Evolutionary conservation across 208 protist genomes (phyloP), one percentile per base, ranked within the genome.

Genomic region (Trypanosoma brucei): DNA sequence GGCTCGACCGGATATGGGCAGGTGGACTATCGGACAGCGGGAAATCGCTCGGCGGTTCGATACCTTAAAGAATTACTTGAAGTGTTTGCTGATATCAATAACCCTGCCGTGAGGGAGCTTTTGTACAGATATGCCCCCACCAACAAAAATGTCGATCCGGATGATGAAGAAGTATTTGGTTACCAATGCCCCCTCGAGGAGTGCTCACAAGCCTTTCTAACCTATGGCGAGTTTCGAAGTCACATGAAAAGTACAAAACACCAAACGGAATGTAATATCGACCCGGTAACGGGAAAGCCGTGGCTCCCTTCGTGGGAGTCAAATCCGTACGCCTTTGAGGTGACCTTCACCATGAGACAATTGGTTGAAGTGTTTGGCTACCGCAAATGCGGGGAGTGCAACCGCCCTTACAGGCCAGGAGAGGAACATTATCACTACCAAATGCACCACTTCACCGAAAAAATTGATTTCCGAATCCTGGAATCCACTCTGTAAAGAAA

Each of bases 191-290:
- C 76, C 1, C 67, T 45, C 4, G 61, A 68, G 3, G 57, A 40
- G 44, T 92, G 86, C 62, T 61, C 68, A 13, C 42, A 58, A 22
- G 67, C 86, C 30, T 92, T 89, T 46, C 62, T 86, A 4, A 66
- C 78, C 48, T 86, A 88, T 40, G 86, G 82, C 8, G 81, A 84
- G 40, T 64, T 92, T 7, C 59, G 78, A 0, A 66, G 72, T 11
- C 86, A 92, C 57, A 59, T 92, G 46, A 58, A 81, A 34, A 8
- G 54, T 2, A 62, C 69, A 0, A 50, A 69, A 2, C 82, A 89
- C 56, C 64, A n/a, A 46, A 13, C n/a, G 11, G 5, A 8, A 40
- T 11, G 2, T n/a, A 42, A 42, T 46, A 45, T 22, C 71, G 13
- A 68, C 31, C 3, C 38, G 50, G 46, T 45, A 14, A 9, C 13